Conservation (phyloP, 306 rosid species). For the Quercus suber region DNA sequence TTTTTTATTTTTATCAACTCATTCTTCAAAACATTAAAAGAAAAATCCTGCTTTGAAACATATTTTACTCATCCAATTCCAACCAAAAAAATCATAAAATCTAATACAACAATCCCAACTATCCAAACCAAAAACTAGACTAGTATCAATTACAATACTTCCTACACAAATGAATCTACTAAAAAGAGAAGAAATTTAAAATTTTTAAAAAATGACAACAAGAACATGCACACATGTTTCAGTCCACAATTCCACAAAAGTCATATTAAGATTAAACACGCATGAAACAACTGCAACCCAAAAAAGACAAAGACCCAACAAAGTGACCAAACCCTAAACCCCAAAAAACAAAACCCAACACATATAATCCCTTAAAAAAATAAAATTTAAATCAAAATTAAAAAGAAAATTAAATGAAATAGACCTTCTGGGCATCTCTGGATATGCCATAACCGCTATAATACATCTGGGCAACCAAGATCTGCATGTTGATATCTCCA, state of each 20-base stretch:
- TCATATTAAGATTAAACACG: too few relatives aligned
- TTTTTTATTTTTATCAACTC: too few relatives aligned
- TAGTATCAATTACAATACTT: too few relatives aligned
- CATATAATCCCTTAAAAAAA: neutral
- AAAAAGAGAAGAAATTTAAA: too few relatives aligned
- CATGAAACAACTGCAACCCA: too few relatives aligned
- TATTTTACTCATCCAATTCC: neutral
- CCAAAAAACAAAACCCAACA: neutral
- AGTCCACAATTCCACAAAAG: too few relatives aligned
- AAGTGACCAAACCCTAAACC: conserved; percentile 3
- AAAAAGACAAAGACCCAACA: neutral
- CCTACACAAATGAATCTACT: too few relatives aligned
- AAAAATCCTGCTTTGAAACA: neutral
- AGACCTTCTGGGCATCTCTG: conserved; percentile 83
- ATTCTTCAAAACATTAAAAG: too few relatives aligned
- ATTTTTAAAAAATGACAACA: too few relatives aligned
- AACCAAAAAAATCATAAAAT: neutral
- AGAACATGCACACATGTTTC: too few relatives aligned
- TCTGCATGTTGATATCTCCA: conserved; percentile 92
- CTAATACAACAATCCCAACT: neutral
- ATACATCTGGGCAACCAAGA: conserved; percentile 93
- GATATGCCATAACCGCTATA: conserved; percentile 83
- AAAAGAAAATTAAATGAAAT: neutral
- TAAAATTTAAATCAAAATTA: too few relatives aligned
- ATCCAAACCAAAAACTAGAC: neutral